phyloP scores from a whole-genome alignment of 345 rosid species.

The Citrus australasica region DNA sequence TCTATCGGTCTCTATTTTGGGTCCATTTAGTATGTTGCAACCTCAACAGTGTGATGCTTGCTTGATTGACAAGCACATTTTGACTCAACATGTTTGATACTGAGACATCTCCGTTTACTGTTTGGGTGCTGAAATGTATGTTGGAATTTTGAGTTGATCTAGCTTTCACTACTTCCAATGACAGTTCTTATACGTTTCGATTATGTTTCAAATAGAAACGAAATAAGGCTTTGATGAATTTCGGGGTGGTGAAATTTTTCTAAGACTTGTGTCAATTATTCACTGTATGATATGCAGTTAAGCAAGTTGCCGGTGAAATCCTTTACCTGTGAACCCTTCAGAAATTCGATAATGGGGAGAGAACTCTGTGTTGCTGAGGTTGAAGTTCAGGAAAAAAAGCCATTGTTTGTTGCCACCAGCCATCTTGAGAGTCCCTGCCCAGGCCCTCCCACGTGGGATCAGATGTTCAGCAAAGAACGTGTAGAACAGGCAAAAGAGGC shows the following conservation, averaged over 20 bases:
- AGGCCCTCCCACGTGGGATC: conserved; percentile 91
- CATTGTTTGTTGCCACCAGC: conserved; percentile 78
- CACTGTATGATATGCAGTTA: conserved; percentile 45
- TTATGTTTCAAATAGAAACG: background rate
- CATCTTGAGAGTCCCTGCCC: conserved; percentile 99
- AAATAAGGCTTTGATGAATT: background rate
- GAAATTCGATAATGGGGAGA: conserved; percentile 85
- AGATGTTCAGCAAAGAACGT: conserved; percentile 93
- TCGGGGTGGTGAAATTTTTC: background rate
- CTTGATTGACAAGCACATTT: background rate
- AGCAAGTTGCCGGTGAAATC: conserved; percentile 76
- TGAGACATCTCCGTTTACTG: background rate
- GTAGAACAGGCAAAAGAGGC: conserved; percentile 76
- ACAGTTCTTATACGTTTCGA: background rate
- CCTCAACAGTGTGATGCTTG: background rate
- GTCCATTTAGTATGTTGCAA: background rate
- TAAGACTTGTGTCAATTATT: background rate
- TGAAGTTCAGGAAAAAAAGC: conserved; percentile 48
- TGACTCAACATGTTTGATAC: background rate
- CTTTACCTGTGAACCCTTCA: conserved; percentile 53
- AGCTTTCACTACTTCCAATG: background rate
- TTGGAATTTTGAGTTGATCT: background rate
- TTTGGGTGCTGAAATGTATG: background rate
- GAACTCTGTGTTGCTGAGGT: conserved; percentile 72
- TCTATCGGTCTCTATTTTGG: background rate